A percentile compares a stretch with the other conserved stretches of the same genome.
Conservation (phyloP, 495 filamentous ascomycete genomes). For the Extremus antarcticus region DNA sequence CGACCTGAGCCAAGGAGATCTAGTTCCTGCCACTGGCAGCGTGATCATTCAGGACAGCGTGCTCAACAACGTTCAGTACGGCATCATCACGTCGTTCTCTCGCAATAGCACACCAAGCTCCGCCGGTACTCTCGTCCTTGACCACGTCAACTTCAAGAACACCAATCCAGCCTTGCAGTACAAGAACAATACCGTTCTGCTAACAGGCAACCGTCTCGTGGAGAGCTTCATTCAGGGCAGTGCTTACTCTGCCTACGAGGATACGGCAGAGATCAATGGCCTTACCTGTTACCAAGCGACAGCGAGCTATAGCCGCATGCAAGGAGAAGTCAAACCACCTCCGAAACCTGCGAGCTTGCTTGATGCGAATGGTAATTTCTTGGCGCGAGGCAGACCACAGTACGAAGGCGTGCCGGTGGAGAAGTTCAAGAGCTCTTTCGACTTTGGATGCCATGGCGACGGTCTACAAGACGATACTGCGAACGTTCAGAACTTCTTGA, state of each 20-base stretch:
- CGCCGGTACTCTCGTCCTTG: constrained; percentile 69
- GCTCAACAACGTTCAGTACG: constrained; percentile 61
- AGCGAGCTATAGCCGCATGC: constrained; percentile 25
- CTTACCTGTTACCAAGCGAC: constrained; percentile 17
- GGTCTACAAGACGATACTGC: constrained; percentile 57
- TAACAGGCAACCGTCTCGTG: constrained; percentile 58
- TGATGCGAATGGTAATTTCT: constrained; percentile 42
- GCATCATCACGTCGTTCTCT: constrained; percentile 60
- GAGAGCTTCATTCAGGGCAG: constrained; percentile 66
- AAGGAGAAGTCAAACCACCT: constrained; percentile 40
- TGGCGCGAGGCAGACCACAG: constrained; percentile 62
- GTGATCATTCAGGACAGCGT: constrained; percentile 71
- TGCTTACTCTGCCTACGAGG: constrained; percentile 39
- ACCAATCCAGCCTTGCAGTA: constrained; percentile 44
- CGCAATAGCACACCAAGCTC: constrained; percentile 46
- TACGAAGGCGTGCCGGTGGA: constrained; percentile 49
- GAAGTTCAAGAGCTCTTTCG: constrained; percentile 65
- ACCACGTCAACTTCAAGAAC: constrained; percentile 71
- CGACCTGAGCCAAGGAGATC: constrained; percentile 59
- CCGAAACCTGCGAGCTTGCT: constrained; percentile 51
- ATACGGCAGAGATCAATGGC: not conserved
- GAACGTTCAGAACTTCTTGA: constrained; percentile 60
- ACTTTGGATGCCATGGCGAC: constrained; percentile 69
- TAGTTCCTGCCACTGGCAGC: constrained; percentile 62
- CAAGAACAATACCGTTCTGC: constrained; percentile 44